These are phyloP conservation scores for Coemansia biformis DNA, from an alignment of 192 early-diverging fungal genomes.

Conservation along the genomic window DNA sequence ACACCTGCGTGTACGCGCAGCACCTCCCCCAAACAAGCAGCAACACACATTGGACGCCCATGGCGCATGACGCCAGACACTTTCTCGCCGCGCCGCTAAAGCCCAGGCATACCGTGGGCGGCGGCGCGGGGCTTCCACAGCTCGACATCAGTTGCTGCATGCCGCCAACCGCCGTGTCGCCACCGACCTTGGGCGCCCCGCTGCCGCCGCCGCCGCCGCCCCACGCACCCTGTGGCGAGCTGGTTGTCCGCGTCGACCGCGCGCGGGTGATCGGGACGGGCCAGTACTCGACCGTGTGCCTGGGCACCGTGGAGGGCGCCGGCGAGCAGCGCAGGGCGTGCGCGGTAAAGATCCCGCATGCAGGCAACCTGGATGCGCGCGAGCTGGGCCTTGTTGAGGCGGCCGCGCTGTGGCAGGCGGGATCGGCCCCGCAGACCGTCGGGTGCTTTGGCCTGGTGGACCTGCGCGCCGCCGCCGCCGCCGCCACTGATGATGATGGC, in stretches of 20 bases:
- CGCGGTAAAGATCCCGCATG: conserved; percentile 44
- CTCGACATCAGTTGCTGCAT: conserved; percentile 39
- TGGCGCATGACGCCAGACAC: conserved; percentile 27
- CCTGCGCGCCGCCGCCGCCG: conserved; percentile 9
- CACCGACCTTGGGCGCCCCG: no score
- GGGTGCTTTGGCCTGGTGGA: conserved; percentile 41
- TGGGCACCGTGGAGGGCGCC: conserved; percentile 4
- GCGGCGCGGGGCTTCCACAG: conserved; percentile 20
- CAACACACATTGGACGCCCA: background rate
- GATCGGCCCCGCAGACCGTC: conserved; percentile 21
- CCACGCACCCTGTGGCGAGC: conserved; percentile 9
- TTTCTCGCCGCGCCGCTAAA: conserved; percentile 26
- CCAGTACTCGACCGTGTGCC: conserved; percentile 46
- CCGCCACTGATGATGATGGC: background rate
- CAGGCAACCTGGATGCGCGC: conserved; percentile 38
- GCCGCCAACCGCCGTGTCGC: conserved; percentile 28
- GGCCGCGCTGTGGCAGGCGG: conserved; percentile 38
- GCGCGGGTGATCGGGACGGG: conserved; percentile 33
- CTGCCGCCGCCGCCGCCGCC: conserved; percentile 14
- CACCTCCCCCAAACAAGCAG: background rate
- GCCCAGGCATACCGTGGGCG: conserved; percentile 6
- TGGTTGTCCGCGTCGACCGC: conserved; percentile 24
- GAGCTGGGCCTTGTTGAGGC: conserved; percentile 47
- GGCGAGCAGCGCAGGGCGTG: conserved; percentile 6
- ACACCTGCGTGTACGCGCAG: no score